A percentile compares a stretch with the other conserved stretches of the same genome.
Evolutionary conservation across 2,329 filamentous ascomycete species (phyloP).

Genomic region (Aspergillus pseudoglaucus): DNA sequence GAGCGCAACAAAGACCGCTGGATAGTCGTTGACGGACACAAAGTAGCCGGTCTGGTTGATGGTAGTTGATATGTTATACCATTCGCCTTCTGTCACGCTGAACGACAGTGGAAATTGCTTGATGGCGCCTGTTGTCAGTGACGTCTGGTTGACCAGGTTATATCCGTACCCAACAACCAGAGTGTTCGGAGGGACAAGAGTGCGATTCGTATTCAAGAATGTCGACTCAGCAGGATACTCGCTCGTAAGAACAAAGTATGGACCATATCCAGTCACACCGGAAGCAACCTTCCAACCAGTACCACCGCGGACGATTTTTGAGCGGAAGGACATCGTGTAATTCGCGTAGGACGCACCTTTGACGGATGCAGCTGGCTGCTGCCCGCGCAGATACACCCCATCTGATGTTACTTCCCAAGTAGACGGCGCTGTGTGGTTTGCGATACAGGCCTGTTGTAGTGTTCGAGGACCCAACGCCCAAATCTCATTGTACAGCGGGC

Average conservation of each 20-base stretch:
- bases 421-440: constrained; percentile 5
- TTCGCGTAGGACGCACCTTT: constrained; percentile 5
- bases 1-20: not conserved
- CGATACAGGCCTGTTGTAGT: constrained; percentile 11
- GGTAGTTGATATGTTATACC: constrained; percentile 8
- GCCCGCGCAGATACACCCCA: constrained; percentile 7
- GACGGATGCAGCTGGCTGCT: constrained; percentile 9
- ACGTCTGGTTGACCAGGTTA: constrained; percentile 6
- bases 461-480: constrained; percentile 11
- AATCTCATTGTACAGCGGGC: constrained; percentile 11
- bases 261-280: constrained; percentile 9
- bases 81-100: constrained; percentile 8
- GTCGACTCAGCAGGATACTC: constrained; percentile 3
- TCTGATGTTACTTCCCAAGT: constrained; percentile 10
- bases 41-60: constrained; percentile 8
- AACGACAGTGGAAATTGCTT: constrained; percentile 1
- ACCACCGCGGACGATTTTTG: constrained; percentile 9
- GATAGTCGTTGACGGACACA: not conserved
- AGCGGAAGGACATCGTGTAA: constrained; percentile 10
- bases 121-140: constrained; percentile 1
- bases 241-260: constrained; percentile 11
- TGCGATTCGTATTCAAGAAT: constrained; percentile 4
- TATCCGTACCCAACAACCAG: constrained; percentile 5
- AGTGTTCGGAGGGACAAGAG: constrained; percentile 3
- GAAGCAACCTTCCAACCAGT: constrained; percentile 11